Evolutionary conservation across 352 stramenopile genomes (phyloP), one percentile per base, ranked within the genome.

Genomic region (Phytophthora syringae): DNA sequence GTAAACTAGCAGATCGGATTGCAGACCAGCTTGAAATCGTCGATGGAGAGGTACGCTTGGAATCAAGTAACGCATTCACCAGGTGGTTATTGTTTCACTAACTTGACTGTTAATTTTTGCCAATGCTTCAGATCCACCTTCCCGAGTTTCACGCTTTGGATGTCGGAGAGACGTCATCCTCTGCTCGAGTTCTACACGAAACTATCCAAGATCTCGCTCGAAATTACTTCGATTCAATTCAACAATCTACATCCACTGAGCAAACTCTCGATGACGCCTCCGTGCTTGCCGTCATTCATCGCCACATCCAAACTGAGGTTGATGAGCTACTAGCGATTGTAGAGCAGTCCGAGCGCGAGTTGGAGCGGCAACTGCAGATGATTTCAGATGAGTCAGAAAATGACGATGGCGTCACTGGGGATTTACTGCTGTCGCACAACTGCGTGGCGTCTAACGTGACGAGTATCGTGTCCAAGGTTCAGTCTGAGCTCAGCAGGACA

Each of bases 391-490:
- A 77, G 5, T 24, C 40, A 7, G 49, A 52, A 11, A 49, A 24
- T 21, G 51, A 53, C 16, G 24, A 37, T 21, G 40, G 39, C 13
- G 30, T 69, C 20, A 52, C 36, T 0, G 13, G 50, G 0, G 67
- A 79, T 20, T 20, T 75, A 3, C 40, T 64, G 13, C 28, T 77
- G 15, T 73, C 66, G n/a, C 70, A 77, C 6, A 77, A 75, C n/a
- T 75, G 67, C 32, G 16, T 72, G 20, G 18, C 51, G 2, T 60
- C 52, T 6, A 71, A 72, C 24, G 51, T 68, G 15, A 59, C 22
- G 36, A 53, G 15, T 25, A 56, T 75, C 18, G 61, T 75, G 13
- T 54, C 61, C 16, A 67, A 68, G 28, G 54, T 70, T 0, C 54
- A 72, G 18, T 60, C 32, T 9, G 53, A 75, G 18, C 30, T 75